These are phyloP conservation scores for Termitomyces sp. DNA, from an alignment of 768 basidiomycete species.

Conservation along the genomic window DNA sequence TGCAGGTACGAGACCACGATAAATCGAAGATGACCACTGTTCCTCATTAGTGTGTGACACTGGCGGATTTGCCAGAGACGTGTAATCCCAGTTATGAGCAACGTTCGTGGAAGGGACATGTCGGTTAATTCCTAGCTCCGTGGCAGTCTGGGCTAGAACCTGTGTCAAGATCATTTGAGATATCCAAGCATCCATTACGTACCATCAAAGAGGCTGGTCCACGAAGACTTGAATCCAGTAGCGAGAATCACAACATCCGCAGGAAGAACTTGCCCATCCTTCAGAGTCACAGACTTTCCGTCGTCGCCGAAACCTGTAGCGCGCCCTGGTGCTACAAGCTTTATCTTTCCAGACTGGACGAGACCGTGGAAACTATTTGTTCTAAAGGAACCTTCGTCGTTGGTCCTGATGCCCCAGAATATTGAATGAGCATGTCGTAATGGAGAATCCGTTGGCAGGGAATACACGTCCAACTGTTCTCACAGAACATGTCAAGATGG, in stretches of 20 bases:
- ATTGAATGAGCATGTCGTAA: conserved; percentile 36
- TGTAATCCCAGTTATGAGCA: conserved; percentile 33
- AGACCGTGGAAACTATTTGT: conserved; percentile 48
- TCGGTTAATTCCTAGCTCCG: conserved; percentile 46
- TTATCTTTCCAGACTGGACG: conserved; percentile 43
- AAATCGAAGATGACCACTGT: conserved; percentile 45
- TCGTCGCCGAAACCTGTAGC: conserved; percentile 34
- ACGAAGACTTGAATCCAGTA: conserved; percentile 61
- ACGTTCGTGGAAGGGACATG: conserved; percentile 23
- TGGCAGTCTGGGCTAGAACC: conserved; percentile 38
- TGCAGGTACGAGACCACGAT: conserved; percentile 61
- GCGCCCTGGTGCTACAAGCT: conserved; percentile 41
- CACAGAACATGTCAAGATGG: background rate
- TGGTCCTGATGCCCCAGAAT: conserved; percentile 36
- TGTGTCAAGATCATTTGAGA: background rate
- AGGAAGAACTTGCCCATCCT: conserved; percentile 35
- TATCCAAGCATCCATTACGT: background rate
- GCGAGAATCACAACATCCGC: conserved; percentile 51
- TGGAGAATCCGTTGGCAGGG: conserved; percentile 46
- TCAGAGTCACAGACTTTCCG: conserved; percentile 36
- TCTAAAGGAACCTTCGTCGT: conserved; percentile 51
- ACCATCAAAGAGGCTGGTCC: conserved; percentile 38
- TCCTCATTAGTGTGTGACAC: conserved; percentile 24
- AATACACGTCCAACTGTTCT: conserved; percentile 18
- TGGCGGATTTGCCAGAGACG: conserved; percentile 38